Conservation (phyloP, 176 grass and related monocot genomes). For the Triticum turgidum region DNA sequence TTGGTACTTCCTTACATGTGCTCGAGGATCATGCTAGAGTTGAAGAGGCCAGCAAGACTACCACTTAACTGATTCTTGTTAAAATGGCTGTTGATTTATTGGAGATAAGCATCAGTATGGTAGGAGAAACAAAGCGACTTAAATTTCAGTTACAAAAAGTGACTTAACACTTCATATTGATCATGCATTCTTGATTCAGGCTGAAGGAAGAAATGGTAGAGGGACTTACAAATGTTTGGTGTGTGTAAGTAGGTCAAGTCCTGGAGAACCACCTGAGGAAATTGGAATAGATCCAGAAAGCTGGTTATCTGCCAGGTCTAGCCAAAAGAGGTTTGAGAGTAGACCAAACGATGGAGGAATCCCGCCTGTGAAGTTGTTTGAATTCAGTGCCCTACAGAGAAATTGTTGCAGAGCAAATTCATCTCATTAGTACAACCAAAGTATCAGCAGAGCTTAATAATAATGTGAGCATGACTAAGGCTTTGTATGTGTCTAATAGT, state of each 20-base stretch:
- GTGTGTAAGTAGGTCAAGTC: constrained; percentile 38
- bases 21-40: constrained; percentile 35
- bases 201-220: neutral
- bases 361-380: constrained; percentile 44
- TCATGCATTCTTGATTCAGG: neutral
- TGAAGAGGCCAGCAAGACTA: constrained; percentile 39
- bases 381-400: constrained; percentile 44
- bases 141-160: neutral
- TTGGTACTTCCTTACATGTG: constrained; percentile 45
- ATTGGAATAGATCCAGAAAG: constrained; percentile 45
- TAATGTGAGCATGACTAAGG: neutral
- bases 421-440: constrained; percentile 10
- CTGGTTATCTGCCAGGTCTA: constrained; percentile 49
- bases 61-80: constrained; percentile 45
- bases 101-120: neutral
- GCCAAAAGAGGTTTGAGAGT: constrained; percentile 40
- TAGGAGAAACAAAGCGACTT: neutral
- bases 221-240: constrained; percentile 46
- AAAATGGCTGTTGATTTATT: constrained; percentile 47
- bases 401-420: constrained; percentile 14
- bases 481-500: neutral
- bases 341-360: constrained; percentile 52
- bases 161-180: neutral
- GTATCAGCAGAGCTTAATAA: neutral
- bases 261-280: constrained; percentile 38